Conservation (phyloP, 176 grass and related monocot genomes). For the Cenchrus americanus region DNA sequence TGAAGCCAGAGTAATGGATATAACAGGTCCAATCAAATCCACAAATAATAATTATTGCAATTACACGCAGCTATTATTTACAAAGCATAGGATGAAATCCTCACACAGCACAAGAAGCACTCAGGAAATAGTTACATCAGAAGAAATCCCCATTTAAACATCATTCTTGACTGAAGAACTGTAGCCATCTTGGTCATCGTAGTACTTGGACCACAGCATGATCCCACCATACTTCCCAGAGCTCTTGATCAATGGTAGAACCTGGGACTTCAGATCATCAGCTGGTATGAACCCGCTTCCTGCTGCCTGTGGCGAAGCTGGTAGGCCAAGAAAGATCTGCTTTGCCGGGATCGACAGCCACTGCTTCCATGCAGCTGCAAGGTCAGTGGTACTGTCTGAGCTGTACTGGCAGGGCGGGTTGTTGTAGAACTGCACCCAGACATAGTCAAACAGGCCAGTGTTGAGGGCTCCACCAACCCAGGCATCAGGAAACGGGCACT, state of each 20-base stretch:
- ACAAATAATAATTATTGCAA: slow-evolving; percentile 13
- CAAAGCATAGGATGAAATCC: background rate
- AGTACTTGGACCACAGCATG: slow-evolving; percentile 76
- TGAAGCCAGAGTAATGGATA: background rate
- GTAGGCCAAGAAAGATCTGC: slow-evolving; percentile 59
- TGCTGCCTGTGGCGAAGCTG: slow-evolving; percentile 52
- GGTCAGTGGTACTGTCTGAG: slow-evolving; percentile 16
- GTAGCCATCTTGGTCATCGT: slow-evolving; percentile 60
- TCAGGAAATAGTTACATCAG: background rate
- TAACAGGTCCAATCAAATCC: slow-evolving; percentile 11
- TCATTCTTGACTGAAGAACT: slow-evolving; percentile 61
- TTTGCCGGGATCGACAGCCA: slow-evolving; percentile 43
- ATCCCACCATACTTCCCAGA: slow-evolving; percentile 64
- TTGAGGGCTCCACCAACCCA: slow-evolving; percentile 49
- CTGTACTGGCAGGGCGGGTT: slow-evolving; percentile 50
- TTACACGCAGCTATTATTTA: background rate
- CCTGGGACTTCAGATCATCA: slow-evolving; percentile 49
- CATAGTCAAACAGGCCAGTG: slow-evolving; percentile 54
- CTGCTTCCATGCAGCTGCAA: slow-evolving; percentile 53
- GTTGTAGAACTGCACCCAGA: slow-evolving; percentile 60
- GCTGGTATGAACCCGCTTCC: slow-evolving; percentile 63
- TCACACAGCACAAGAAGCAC: background rate
- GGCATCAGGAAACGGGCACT: slow-evolving; percentile 58
- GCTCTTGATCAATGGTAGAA: slow-evolving; percentile 55
- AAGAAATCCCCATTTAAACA: slow-evolving; percentile 34